Evolutionary conservation across 495 filamentous ascomycete species (phyloP).

Genomic region (Chlorociboria aeruginascens): DNA sequence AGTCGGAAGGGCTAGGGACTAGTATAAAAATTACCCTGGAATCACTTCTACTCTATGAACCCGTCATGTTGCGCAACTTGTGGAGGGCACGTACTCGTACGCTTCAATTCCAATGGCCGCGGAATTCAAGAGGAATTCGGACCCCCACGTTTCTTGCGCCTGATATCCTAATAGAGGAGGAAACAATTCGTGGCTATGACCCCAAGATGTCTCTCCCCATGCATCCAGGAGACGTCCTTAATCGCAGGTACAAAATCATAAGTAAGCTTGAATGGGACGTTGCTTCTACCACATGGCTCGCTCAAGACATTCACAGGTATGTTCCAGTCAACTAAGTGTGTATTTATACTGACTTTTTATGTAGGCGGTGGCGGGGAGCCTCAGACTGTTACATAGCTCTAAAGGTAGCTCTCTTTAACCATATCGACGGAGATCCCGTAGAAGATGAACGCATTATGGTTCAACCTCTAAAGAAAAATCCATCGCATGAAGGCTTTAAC

Average conservation of each 20-base stretch:
- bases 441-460: constrained; percentile 27
- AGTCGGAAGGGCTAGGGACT: no score
- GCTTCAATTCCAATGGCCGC: not conserved
- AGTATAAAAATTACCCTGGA: no score
- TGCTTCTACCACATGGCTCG: constrained; percentile 32
- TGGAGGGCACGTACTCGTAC: not conserved
- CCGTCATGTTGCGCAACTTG: not conserved
- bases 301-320: constrained; percentile 22
- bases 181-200: constrained; percentile 22
- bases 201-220: constrained; percentile 32
- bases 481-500: constrained; percentile 24
- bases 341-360: constrained; percentile 9
- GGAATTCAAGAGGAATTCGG: not conserved
- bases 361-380: constrained; percentile 21
- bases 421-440: constrained; percentile 17
- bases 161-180: constrained; percentile 17
- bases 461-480: constrained; percentile 25
- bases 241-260: constrained; percentile 27
- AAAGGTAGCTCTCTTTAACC: constrained; percentile 24
- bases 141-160: constrained; percentile 5
- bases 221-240: constrained; percentile 29
- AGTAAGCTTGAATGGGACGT: constrained; percentile 33
- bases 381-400: constrained; percentile 29
- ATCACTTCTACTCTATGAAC: not conserved
- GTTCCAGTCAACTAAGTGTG: constrained; percentile 3